Conservation (phyloP, 495 filamentous ascomycete genomes). For the Lineolata rhizophorae region DNA sequence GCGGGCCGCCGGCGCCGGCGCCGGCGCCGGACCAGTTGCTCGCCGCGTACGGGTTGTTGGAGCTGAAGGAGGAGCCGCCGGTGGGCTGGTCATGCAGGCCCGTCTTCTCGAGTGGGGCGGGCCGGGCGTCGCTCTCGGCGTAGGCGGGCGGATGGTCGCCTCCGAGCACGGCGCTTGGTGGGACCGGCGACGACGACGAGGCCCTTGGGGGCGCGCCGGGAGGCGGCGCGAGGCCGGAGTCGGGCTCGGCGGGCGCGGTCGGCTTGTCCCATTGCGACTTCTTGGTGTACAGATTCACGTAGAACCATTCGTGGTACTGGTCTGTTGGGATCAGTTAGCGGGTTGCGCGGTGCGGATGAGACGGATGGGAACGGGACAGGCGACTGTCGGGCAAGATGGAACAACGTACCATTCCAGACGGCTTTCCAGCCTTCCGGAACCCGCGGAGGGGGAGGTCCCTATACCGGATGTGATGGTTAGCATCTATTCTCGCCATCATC, state of each 20-base stretch:
- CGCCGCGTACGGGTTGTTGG: slow-evolving; percentile 37
- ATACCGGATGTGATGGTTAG: not conserved
- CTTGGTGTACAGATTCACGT: slow-evolving; percentile 66
- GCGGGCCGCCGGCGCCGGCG: slow-evolving; percentile 3
- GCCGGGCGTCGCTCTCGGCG: slow-evolving; percentile 16
- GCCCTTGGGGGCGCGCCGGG: no score
- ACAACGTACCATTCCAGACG: slow-evolving; percentile 52
- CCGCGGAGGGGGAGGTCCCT: slow-evolving; percentile 64
- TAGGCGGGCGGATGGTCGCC: slow-evolving; percentile 44
- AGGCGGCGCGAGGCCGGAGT: no score
- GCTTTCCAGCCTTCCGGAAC: slow-evolving; percentile 81
- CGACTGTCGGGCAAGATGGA: slow-evolving; percentile 1
- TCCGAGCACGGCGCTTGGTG: slow-evolving; percentile 17
- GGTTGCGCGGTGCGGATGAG: no score
- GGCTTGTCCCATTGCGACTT: slow-evolving; percentile 75
- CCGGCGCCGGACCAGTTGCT: slow-evolving; percentile 2
- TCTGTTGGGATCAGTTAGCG: slow-evolving; percentile 3
- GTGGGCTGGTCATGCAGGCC: no score
- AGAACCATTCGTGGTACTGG: slow-evolving; percentile 40
- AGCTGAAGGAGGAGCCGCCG: no score
- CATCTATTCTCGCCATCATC: not conserved
- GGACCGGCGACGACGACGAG: slow-evolving; percentile 16
- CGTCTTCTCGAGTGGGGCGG: slow-evolving; percentile 27
- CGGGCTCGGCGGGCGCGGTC: slow-evolving; percentile 34
- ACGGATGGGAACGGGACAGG: not conserved